Conservation (phyloP, 2,329 filamentous ascomycete species). For the Fusarium staphyleae region DNA sequence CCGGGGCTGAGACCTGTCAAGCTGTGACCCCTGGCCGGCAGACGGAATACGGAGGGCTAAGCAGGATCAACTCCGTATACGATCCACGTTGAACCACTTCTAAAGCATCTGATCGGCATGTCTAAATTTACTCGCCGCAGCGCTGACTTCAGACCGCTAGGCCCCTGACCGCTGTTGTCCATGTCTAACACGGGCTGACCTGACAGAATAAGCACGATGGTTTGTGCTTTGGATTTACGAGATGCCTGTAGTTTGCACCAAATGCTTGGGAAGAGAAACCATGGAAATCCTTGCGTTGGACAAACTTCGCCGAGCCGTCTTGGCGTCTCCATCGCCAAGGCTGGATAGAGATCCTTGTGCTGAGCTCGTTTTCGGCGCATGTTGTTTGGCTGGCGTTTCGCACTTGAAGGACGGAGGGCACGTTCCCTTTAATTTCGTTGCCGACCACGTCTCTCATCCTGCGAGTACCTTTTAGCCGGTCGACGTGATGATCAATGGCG, state of each 20-base stretch:
- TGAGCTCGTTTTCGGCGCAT: not conserved
- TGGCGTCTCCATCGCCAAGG: constrained; percentile 23
- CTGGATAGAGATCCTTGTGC: not conserved
- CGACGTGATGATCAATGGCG: no score
- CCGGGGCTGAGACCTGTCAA: no score
- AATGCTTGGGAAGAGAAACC: no score
- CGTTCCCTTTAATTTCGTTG: constrained; percentile 29
- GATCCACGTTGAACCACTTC: no score
- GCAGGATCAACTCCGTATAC: not conserved
- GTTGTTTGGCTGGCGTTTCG: constrained; percentile 1
- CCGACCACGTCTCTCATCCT: not conserved
- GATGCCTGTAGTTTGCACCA: no score
- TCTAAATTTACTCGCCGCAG: no score
- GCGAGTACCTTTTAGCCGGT: not conserved
- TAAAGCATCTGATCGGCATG: not conserved
- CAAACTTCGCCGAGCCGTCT: constrained; percentile 19
- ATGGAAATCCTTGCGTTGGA: no score
- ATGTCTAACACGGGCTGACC: no score
- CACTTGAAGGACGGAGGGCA: not conserved
- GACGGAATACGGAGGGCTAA: not conserved
- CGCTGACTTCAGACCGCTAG: no score
- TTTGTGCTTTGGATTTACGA: no score
- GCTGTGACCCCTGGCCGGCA: not conserved
- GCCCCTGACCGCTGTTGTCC: no score
- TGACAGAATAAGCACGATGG: no score